Conservation (phyloP, 345 rosid genomes). For the Zanthoxylum bungeanum region DNA sequence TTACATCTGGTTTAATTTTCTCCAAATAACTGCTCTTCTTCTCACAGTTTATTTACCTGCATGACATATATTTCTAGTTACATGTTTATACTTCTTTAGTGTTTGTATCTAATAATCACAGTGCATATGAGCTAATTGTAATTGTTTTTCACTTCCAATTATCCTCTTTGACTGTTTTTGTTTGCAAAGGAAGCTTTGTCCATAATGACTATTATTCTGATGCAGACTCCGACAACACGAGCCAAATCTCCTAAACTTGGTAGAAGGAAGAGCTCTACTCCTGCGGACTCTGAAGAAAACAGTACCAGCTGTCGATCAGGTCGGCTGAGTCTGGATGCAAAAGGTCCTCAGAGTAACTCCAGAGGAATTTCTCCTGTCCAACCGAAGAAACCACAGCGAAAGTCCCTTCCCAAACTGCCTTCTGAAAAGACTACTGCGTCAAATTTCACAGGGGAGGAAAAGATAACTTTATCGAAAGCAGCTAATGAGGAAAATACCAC, state of each 20-base stretch:
- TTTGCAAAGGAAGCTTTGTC: too few species aligned
- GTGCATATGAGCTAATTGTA: not conserved
- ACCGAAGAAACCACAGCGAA: slow-evolving; percentile 63
- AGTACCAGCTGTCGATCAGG: slow-evolving; percentile 25
- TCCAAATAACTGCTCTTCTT: too few species aligned
- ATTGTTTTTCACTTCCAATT: not conserved
- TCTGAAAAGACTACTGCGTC: slow-evolving; percentile 62
- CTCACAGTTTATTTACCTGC: too few species aligned
- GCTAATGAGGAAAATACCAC: slow-evolving; percentile 21
- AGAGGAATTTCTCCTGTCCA: slow-evolving; percentile 49
- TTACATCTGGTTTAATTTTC: not conserved
- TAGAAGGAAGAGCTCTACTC: slow-evolving; percentile 54
- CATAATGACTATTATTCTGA: slow-evolving; percentile 9
- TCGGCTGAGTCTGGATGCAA: slow-evolving; percentile 78
- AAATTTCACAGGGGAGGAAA: slow-evolving; percentile 19
- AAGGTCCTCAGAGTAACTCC: slow-evolving; percentile 30
- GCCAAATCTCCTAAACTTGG: slow-evolving; percentile 98
- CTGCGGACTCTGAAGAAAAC: slow-evolving; percentile 51
- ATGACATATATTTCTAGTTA: too few species aligned
- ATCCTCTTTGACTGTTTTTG: not conserved
- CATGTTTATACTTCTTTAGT: not conserved
- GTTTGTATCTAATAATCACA: not conserved
- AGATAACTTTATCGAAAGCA: slow-evolving; percentile 13
- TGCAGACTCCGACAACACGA: slow-evolving; percentile 91
- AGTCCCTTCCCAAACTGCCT: slow-evolving; percentile 88